phyloP scores from a whole-genome alignment of 148 eudicot species.

The Arbutus unedo region DNA sequence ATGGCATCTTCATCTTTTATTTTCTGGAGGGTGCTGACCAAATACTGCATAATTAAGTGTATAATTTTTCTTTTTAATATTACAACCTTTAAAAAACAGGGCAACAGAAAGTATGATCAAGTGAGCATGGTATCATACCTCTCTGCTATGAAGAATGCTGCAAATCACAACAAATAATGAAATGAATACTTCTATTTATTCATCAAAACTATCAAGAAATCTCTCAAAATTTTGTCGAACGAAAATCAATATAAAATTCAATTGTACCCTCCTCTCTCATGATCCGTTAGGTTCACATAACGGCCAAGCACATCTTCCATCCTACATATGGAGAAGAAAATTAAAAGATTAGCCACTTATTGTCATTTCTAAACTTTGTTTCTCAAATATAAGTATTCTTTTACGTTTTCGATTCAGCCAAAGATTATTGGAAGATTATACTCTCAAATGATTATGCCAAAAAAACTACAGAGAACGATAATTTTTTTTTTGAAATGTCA shows the following conservation, averaged over 20 bases:
- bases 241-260: no score
- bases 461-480: no score
- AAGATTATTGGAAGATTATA: no score
- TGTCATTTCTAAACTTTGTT: not conserved
- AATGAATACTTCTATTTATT: not conserved
- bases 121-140: constrained; percentile 28
- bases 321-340: constrained; percentile 22
- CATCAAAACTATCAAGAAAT: no score
- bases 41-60: constrained; percentile 37
- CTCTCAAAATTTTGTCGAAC: no score
- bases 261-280: constrained; percentile 57
- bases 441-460: no score
- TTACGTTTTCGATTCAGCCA: not conserved
- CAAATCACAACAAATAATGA: constrained; percentile 1
- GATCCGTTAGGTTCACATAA: constrained; percentile 57
- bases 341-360: not conserved
- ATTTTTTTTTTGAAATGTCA: no score
- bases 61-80: not conserved
- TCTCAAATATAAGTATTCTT: not conserved
- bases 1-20: constrained; percentile 67
- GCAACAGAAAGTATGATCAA: not conserved
- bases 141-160: constrained; percentile 45
- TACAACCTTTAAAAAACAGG: not conserved
- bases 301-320: constrained; percentile 68
- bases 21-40: constrained; percentile 48